These are phyloP conservation scores for Vaucheria bursata DNA, from an alignment of 352 stramenopile species.

Conservation along the genomic window DNA sequence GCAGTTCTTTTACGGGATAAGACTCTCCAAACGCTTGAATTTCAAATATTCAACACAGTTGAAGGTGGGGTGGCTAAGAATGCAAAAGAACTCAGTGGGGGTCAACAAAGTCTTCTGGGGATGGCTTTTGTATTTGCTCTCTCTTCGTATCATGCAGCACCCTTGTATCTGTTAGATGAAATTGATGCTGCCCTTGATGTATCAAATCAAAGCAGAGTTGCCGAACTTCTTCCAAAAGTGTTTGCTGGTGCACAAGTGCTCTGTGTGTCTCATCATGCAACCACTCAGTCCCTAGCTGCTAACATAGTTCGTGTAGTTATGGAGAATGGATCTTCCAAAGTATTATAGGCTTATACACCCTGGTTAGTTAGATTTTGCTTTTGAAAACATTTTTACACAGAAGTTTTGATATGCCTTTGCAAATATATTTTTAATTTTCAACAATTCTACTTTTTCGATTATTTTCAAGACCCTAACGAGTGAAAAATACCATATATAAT, in stretches of 20 bases:
- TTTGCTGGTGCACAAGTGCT: conserved; percentile 31
- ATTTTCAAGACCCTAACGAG: no score
- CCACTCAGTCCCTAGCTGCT: not conserved
- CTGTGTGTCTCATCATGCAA: conserved; percentile 39
- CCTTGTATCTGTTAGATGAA: conserved; percentile 40
- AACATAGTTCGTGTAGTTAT: not conserved
- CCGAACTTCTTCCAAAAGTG: conserved; percentile 22
- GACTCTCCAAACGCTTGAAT: not conserved
- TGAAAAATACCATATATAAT: no score
- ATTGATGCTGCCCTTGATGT: not conserved
- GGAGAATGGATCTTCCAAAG: conserved; percentile 3
- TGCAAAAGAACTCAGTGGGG: conserved; percentile 35
- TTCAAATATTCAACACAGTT: not conserved
- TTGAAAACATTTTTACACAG: no score
- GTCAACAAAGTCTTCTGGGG: conserved; percentile 39
- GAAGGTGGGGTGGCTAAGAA: not conserved
- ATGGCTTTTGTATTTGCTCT: conserved; percentile 39
- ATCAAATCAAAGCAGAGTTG: not conserved
- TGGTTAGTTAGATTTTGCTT: no score
- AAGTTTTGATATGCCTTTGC: no score
- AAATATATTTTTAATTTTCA: no score
- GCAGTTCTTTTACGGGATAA: conserved; percentile 29
- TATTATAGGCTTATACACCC: no score
- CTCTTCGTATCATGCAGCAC: conserved; percentile 30
- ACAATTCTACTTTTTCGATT: no score